Evolutionary conservation across 2,329 filamentous ascomycete species (phyloP).

Genomic region (Diaporthe citriasiana): DNA sequence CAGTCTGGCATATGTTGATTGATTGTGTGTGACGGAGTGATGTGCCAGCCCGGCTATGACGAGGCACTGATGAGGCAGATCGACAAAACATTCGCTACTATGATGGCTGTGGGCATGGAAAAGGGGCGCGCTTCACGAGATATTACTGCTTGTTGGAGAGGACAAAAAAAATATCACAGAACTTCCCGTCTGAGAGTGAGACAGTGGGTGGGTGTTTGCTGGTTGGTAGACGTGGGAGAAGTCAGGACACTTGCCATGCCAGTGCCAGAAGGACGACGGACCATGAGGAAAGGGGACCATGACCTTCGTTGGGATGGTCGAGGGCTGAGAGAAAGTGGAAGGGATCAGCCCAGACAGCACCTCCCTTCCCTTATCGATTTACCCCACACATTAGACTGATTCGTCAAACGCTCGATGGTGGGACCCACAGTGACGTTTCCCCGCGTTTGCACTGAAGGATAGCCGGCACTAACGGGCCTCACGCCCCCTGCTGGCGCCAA

Average conservation of each 20-base stretch:
- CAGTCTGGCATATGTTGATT: constrained; percentile 1
- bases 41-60: constrained; percentile 1
- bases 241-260: neutral
- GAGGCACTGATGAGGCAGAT: constrained; percentile 4
- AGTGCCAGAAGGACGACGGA: neutral
- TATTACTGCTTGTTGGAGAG: constrained; percentile 13
- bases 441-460: constrained; percentile 31
- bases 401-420: constrained; percentile 14
- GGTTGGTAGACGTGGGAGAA: neutral
- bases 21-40: constrained; percentile 17
- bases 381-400: constrained; percentile 38
- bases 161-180: neutral
- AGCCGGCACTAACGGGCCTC: constrained; percentile 13
- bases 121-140: neutral
- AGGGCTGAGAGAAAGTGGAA: constrained; percentile 10
- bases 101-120: neutral
- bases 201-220: neutral
- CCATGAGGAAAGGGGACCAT: neutral
- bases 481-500: constrained; percentile 9
- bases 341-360: constrained; percentile 5
- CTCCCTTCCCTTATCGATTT: constrained; percentile 37
- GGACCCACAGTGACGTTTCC: constrained; percentile 35
- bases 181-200: constrained; percentile 18
- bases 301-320: constrained; percentile 15
- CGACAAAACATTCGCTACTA: neutral